A percentile compares a stretch with the other conserved stretches of the same genome.
Evolutionary conservation across 2,329 filamentous ascomycete genomes (phyloP).

Genomic region (Rugonectria rugulosa): DNA sequence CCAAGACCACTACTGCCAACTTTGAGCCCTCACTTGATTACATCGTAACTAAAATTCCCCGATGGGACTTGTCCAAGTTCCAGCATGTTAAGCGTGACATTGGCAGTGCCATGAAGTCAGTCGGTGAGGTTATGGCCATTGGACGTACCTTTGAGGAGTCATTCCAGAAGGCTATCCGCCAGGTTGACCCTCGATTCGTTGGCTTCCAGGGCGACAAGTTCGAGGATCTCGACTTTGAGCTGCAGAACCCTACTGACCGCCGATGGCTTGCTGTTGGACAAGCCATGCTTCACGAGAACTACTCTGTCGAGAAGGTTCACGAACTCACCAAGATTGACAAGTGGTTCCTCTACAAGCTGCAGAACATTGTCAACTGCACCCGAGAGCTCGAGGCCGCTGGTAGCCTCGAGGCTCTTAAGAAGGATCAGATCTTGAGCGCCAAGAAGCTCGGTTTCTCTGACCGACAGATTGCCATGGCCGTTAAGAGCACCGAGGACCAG

Average conservation of each 20-base stretch:
- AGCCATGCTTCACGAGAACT: slow-evolving; percentile 96
- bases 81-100: slow-evolving; percentile 98
- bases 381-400: slow-evolving; percentile 85
- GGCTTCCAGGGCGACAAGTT: slow-evolving; percentile 97
- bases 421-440: slow-evolving; percentile 86
- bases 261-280: slow-evolving; percentile 97
- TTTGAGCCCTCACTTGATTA: slow-evolving; percentile 98
- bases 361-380: slow-evolving; percentile 94
- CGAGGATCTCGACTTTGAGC: slow-evolving; percentile 87
- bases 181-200: slow-evolving; percentile 90
- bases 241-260: slow-evolving; percentile 93
- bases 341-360: slow-evolving; percentile 98
- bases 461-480: slow-evolving; percentile 87
- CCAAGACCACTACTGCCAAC: slow-evolving; percentile 98
- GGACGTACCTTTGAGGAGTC: slow-evolving; percentile 98
- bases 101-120: slow-evolving; percentile 98
- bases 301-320: slow-evolving; percentile 90
- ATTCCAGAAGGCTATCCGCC: slow-evolving; percentile 97
- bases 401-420: slow-evolving; percentile 82
- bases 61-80: slow-evolving; percentile 99
- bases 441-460: slow-evolving; percentile 99
- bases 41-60: slow-evolving; percentile 97
- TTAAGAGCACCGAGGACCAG: slow-evolving; percentile 86
- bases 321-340: slow-evolving; percentile 98
- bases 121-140: slow-evolving; percentile 99